These are phyloP conservation scores for Bocquillonia castaneifolia DNA, from an alignment of 441 rosid genomes.

Conservation along the genomic window DNA sequence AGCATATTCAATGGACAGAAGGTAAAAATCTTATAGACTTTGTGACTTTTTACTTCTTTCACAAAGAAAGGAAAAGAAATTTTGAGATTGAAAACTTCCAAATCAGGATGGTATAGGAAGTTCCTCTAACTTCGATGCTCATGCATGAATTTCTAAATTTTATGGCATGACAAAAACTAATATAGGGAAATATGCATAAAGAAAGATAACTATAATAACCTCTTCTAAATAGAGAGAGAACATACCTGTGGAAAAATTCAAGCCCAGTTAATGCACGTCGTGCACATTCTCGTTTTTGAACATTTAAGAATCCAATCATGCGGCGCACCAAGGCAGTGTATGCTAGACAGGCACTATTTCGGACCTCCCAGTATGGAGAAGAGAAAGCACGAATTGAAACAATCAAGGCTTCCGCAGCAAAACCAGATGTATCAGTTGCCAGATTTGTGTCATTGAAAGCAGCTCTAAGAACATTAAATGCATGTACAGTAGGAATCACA, in stretches of 20 bases:
- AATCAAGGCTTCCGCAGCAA: constrained; percentile 88
- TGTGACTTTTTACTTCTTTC: background rate
- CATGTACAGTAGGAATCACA: constrained; percentile 89
- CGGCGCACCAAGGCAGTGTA: constrained; percentile 88
- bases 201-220: constrained; percentile 5
- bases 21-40: background rate
- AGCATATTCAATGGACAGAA: background rate
- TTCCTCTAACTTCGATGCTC: background rate
- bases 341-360: constrained; percentile 91
- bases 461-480: constrained; percentile 89
- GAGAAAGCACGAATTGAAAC: constrained; percentile 76
- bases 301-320: constrained; percentile 89
- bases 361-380: constrained; percentile 95
- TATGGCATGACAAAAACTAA: constrained; percentile 3
- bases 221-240: constrained; percentile 22
- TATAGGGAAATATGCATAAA: background rate
- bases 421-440: constrained; percentile 91
- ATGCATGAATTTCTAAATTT: constrained; percentile 4
- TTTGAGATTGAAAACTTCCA: background rate
- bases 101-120: background rate
- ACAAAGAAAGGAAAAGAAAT: background rate
- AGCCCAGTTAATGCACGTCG: constrained; percentile 85
- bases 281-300: constrained; percentile 82
- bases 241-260: constrained; percentile 93
- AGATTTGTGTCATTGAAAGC: constrained; percentile 93